Evolutionary conservation across 495 filamentous ascomycete genomes (phyloP).

Genomic region (Podospora pseudocomata): DNA sequence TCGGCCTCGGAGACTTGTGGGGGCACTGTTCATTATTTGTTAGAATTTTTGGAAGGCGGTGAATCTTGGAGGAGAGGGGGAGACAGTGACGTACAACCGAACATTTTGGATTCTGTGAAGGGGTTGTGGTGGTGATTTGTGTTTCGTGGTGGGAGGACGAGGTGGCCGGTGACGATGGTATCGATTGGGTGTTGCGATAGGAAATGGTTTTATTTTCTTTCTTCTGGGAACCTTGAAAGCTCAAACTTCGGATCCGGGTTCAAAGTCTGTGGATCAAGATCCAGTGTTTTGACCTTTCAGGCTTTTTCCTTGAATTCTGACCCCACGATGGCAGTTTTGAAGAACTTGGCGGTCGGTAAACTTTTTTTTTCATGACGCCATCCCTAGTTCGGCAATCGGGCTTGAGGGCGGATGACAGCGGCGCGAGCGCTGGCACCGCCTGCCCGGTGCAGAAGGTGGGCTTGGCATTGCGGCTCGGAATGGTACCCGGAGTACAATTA

Average conservation of each 20-base stretch:
- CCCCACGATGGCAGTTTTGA: neutral
- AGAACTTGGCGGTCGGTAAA: constrained; percentile 12
- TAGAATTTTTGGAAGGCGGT: neutral
- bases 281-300: neutral
- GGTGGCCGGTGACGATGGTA: neutral
- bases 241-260: neutral
- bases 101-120: neutral
- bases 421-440: neutral
- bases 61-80: neutral
- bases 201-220: neutral
- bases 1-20: constrained; percentile 51
- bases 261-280: neutral
- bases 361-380: constrained; percentile 5
- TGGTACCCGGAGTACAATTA: neutral
- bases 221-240: neutral
- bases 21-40: constrained; percentile 35
- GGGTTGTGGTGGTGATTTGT: neutral
- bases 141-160: neutral
- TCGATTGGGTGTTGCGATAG: neutral
- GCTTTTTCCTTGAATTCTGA: neutral
- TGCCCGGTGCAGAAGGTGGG: neutral
- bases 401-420: neutral
- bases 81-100: neutral
- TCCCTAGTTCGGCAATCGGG: neutral
- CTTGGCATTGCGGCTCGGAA: neutral